These are phyloP conservation scores for Lactarius psammicola DNA, from an alignment of 768 basidiomycete genomes.

Conservation along the genomic window DNA sequence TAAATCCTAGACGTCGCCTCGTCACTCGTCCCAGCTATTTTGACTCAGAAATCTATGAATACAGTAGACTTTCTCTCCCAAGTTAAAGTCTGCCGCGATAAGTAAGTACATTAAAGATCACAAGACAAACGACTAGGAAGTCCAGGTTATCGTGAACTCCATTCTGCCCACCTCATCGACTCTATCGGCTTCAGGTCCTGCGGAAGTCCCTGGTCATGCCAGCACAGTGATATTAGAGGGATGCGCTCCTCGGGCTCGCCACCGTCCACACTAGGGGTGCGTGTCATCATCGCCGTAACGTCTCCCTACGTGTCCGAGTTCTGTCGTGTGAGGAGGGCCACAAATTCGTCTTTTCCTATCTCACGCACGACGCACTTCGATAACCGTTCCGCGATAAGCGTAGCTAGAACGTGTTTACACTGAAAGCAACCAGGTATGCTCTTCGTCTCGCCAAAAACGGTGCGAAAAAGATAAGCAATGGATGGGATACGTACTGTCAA, in stretches of 20 bases:
- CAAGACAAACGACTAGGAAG: no score
- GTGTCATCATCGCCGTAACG: background rate
- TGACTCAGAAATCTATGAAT: no score
- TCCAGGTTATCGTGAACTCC: no score
- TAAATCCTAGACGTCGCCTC: no score
- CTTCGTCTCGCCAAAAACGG: background rate
- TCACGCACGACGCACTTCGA: constrained; percentile 50
- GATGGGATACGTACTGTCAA: constrained; percentile 51
- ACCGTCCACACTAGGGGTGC: background rate
- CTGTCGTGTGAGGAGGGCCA: constrained; percentile 41
- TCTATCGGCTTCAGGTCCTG: background rate
- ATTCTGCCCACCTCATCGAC: no score
- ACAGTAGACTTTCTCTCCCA: no score
- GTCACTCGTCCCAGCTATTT: no score
- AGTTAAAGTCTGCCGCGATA: no score
- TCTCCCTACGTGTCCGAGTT: constrained; percentile 27
- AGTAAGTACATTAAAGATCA: no score
- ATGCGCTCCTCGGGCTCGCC: background rate
- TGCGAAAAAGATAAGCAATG: background rate
- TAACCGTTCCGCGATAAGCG: constrained; percentile 55
- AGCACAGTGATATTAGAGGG: background rate
- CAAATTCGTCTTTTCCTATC: constrained; percentile 48
- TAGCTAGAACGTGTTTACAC: constrained; percentile 82
- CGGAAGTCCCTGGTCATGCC: background rate
- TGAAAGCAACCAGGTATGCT: constrained; percentile 33